Conservation (phyloP, 441 rosid genomes). For the Aleurites moluccanus region DNA sequence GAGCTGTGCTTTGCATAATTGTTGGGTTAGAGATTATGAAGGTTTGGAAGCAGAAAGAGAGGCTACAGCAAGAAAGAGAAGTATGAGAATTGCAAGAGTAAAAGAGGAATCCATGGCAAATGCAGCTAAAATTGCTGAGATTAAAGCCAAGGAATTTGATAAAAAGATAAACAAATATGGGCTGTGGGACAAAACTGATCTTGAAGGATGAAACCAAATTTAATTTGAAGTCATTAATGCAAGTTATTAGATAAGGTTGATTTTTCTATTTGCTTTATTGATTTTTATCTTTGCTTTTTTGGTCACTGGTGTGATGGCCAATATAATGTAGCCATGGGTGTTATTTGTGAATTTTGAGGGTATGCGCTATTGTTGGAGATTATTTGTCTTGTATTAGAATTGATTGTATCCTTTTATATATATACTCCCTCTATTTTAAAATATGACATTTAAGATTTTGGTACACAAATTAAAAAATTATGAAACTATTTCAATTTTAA, state of each 20-base stretch:
- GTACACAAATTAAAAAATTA: too few species aligned
- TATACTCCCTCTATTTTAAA: too few species aligned
- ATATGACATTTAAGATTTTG: too few species aligned
- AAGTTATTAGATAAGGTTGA: background rate
- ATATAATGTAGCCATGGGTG: too few species aligned
- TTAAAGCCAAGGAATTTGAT: conserved; percentile 40
- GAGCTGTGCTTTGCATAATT: conserved; percentile 39
- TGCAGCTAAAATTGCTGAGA: conserved; percentile 40
- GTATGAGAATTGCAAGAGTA: conserved; percentile 40
- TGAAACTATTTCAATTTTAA: too few species aligned
- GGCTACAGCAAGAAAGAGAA: conserved; percentile 37
- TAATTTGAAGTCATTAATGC: too few species aligned
- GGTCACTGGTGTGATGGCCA: conserved; percentile 41
- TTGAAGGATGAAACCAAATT: conserved; percentile 37
- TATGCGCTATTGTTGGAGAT: too few species aligned
- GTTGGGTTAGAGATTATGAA: conserved; percentile 56
- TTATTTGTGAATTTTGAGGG: too few species aligned
- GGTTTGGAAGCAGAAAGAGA: conserved; percentile 46
- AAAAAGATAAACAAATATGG: conserved; percentile 46
- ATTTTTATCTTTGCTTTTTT: background rate
- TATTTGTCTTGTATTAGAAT: too few species aligned
- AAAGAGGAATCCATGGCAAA: conserved; percentile 47
- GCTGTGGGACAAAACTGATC: conserved; percentile 52
- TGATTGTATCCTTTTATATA: too few species aligned
- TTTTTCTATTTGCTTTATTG: background rate